A percentile compares a stretch with the other conserved stretches of the same genome.
These are phyloP conservation scores for Candida glucosophila DNA, from an alignment of 1,139 yeast genomes.

Conservation along the genomic window DNA sequence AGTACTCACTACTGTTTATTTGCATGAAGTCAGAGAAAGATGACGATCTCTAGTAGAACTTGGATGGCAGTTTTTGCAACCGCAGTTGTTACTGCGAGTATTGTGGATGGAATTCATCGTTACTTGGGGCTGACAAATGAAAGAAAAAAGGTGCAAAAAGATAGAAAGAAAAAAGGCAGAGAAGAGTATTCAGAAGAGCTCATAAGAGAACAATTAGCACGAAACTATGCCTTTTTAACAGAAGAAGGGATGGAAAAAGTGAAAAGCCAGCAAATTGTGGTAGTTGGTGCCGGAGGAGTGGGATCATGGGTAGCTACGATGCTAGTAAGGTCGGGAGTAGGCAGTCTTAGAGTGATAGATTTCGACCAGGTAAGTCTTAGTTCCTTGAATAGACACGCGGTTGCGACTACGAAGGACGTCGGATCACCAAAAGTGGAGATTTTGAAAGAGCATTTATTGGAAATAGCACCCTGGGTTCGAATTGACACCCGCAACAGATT, in stretches of 20 bases:
- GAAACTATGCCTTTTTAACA: conserved; percentile 87
- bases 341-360: conserved; percentile 70
- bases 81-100: conserved; percentile 30
- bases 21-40: neutral
- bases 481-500: conserved; percentile 71
- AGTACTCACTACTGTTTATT: too few relatives aligned
- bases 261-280: conserved; percentile 65
- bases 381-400: conserved; percentile 88
- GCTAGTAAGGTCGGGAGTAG: conserved; percentile 86
- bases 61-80: conserved; percentile 27
- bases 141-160: conserved; percentile 1
- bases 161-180: conserved; percentile 5
- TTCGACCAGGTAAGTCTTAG: conserved; percentile 93
- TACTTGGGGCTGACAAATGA: conserved; percentile 7
- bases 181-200: conserved; percentile 57
- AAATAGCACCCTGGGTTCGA: conserved; percentile 86
- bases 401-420: conserved; percentile 81
- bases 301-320: conserved; percentile 96
- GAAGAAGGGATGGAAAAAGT: conserved; percentile 75
- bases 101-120: conserved; percentile 32
- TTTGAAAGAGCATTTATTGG: conserved; percentile 50
- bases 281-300: conserved; percentile 98
- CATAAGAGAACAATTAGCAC: conserved; percentile 81
- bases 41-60: conserved; percentile 11
- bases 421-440: conserved; percentile 86